Conservation (phyloP, 345 rosid species). For the Eucalyptus pumila region DNA sequence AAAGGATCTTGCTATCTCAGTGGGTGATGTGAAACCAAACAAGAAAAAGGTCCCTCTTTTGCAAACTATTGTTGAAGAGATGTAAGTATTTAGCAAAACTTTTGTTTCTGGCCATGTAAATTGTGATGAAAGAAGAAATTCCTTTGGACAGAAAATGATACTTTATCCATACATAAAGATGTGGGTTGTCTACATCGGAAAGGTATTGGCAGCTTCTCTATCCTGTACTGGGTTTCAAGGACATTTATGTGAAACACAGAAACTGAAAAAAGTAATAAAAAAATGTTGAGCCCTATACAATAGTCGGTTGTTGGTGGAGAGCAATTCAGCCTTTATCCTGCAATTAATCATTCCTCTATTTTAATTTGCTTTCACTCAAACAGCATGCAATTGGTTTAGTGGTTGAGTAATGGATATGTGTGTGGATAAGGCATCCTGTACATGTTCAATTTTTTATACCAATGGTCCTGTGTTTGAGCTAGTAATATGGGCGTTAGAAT, state of each 20-base stretch:
- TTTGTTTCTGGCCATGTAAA: not conserved
- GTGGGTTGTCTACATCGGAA: not conserved
- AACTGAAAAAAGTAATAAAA: not conserved
- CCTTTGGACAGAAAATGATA: not conserved
- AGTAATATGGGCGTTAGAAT: not conserved
- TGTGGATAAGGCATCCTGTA: not conserved
- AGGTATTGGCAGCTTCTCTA: not conserved
- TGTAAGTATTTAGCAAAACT: not conserved
- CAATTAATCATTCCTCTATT: not conserved
- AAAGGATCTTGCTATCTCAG: not conserved
- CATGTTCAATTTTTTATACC: not conserved
- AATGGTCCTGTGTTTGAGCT: not conserved
- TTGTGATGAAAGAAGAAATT: not conserved
- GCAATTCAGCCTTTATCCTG: not conserved
- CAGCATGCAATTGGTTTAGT: not conserved
- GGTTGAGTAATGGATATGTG: not conserved
- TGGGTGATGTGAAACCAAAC: not conserved
- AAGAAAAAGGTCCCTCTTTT: conserved; percentile 24
- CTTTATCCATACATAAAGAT: not conserved
- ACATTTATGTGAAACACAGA: not conserved
- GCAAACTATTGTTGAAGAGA: conserved; percentile 12
- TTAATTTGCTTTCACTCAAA: not conserved
- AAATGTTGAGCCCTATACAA: not conserved
- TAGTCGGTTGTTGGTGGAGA: not conserved
- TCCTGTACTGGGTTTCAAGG: not conserved